Evolutionary conservation across 2,329 filamentous ascomycete species (phyloP).

Genomic region (Arachnopeziza araneosa): DNA sequence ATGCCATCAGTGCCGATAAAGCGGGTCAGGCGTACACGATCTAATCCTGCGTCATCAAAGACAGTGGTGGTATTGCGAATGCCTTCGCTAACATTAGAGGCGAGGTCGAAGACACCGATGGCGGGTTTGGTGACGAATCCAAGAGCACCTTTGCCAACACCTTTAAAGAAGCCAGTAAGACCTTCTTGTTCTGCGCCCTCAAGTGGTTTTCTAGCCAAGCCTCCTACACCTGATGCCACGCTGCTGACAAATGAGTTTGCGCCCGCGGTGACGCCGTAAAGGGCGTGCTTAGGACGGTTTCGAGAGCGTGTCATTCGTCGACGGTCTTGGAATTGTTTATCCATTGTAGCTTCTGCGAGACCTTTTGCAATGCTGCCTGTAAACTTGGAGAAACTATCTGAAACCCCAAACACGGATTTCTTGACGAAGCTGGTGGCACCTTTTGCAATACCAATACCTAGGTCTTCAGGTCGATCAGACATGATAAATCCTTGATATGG

Average conservation of each 20-base stretch:
- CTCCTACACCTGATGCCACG: constrained; percentile 87
- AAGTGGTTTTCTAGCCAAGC: constrained; percentile 85
- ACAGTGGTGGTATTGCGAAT: constrained; percentile 98
- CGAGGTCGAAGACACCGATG: constrained; percentile 93
- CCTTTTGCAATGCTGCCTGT: constrained; percentile 97
- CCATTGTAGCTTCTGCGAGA: constrained; percentile 86
- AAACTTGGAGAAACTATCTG: constrained; percentile 95
- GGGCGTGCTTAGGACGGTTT: constrained; percentile 92
- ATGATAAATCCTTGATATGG: constrained; percentile 97
- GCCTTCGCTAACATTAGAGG: constrained; percentile 93
- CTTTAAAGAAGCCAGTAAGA: constrained; percentile 91
- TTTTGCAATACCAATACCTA: constrained; percentile 92
- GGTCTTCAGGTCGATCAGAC: constrained; percentile 90
- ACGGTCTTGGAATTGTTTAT: constrained; percentile 98
- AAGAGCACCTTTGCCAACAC: constrained; percentile 89
- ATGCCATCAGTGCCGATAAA: constrained; percentile 92
- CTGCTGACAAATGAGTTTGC: constrained; percentile 93
- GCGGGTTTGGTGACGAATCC: constrained; percentile 96
- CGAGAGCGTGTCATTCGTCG: constrained; percentile 88
- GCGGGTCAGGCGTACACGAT: constrained; percentile 86
- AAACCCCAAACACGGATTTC: constrained; percentile 96
- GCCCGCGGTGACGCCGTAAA: constrained; percentile 92
- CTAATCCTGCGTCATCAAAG: constrained; percentile 90
- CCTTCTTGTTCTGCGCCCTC: constrained; percentile 96
- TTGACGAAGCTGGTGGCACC: constrained; percentile 96